A percentile compares a stretch with the other conserved stretches of the same genome.
Conservation (phyloP, 306 rosid species). For the Pyrus betulifolia region DNA sequence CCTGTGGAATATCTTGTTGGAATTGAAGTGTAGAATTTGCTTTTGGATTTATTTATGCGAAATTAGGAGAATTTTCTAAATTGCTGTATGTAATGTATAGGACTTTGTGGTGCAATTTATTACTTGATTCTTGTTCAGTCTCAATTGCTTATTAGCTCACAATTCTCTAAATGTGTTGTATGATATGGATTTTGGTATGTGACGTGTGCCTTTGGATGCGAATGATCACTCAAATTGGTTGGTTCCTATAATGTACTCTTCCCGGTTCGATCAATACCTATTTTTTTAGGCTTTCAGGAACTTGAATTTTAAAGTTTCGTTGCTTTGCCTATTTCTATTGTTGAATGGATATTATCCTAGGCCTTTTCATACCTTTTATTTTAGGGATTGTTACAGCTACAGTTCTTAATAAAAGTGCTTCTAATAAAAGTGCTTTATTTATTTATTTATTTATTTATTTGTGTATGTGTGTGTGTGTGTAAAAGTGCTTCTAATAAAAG, state of each 20-base stretch:
- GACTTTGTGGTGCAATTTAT: background rate
- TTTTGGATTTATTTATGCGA: background rate
- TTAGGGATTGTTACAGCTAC: background rate
- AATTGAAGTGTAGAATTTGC: background rate
- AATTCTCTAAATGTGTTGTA: background rate
- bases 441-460: no score
- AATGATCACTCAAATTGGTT: background rate
- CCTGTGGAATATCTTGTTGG: background rate
- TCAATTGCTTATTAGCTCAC: background rate
- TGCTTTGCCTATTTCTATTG: background rate
- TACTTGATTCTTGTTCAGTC: background rate
- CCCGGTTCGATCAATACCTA: background rate
- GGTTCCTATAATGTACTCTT: background rate
- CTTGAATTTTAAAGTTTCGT: background rate
- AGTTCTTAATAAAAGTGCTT: background rate
- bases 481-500: no score
- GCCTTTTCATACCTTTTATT: background rate
- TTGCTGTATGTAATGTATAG: background rate
- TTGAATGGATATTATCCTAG: background rate
- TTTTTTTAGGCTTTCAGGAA: background rate
- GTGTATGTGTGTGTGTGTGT: no score
- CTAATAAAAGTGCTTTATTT: background rate
- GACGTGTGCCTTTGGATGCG: background rate
- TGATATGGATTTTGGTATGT: background rate
- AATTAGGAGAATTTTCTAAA: background rate